These are phyloP conservation scores for Penicillium chermesinum DNA, from an alignment of 495 filamentous ascomycete genomes.

Conservation along the genomic window DNA sequence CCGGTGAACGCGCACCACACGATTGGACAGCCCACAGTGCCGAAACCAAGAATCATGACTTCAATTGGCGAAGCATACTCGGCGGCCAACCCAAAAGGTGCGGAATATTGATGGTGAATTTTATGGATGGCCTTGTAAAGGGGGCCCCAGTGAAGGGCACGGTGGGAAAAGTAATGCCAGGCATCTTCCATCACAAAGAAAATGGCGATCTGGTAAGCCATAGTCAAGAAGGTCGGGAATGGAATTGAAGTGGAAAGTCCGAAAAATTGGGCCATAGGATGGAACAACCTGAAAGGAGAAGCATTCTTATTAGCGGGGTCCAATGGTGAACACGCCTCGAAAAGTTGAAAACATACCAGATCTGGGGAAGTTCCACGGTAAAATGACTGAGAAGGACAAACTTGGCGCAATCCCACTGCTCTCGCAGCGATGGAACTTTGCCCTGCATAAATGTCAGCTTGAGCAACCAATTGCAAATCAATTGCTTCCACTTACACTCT, in stretches of 20 bases:
- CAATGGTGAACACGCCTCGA: not conserved
- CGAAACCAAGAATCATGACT: slow-evolving; percentile 94
- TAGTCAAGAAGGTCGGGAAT: slow-evolving; percentile 78
- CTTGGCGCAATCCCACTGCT: slow-evolving; percentile 91
- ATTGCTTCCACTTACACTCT: slow-evolving; percentile 55
- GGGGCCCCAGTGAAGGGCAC: slow-evolving; percentile 89
- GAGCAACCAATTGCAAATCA: no score
- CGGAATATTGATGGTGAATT: slow-evolving; percentile 97
- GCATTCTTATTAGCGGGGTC: not conserved
- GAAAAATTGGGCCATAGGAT: slow-evolving; percentile 92
- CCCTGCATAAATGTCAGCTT: slow-evolving; percentile 41
- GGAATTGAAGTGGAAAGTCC: slow-evolving; percentile 85
- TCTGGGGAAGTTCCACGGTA: slow-evolving; percentile 95
- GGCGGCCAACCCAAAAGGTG: slow-evolving; percentile 91
- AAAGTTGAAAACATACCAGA: slow-evolving; percentile 61
- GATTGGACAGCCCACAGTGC: slow-evolving; percentile 77
- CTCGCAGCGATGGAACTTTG: slow-evolving; percentile 82
- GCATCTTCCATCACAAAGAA: slow-evolving; percentile 96
- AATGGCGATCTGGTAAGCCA: slow-evolving; percentile 85
- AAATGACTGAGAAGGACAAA: slow-evolving; percentile 91
- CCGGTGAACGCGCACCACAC: slow-evolving; percentile 78
- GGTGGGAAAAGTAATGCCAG: slow-evolving; percentile 98
- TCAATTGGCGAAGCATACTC: slow-evolving; percentile 98
- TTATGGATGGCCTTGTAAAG: slow-evolving; percentile 96
- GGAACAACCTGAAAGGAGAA: slow-evolving; percentile 64